phyloP scores from a whole-genome alignment of 495 filamentous ascomycete species.

The Talaromyces nanjingensis region DNA sequence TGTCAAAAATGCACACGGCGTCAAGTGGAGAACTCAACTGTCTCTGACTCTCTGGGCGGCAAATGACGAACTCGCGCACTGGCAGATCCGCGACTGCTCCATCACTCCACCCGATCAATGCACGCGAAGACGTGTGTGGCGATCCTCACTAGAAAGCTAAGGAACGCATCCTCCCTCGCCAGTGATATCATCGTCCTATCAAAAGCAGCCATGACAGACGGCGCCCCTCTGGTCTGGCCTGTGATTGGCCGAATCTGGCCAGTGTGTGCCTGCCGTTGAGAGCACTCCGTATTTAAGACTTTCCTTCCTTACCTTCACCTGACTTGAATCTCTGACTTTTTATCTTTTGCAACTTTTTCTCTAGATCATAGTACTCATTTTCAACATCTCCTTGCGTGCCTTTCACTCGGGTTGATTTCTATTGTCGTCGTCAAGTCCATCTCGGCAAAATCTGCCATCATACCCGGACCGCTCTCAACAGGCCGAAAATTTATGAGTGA shows the following conservation, averaged over 20 bases:
- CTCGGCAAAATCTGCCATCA: neutral
- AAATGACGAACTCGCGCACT: neutral
- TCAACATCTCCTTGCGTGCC: neutral
- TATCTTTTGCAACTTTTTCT: neutral
- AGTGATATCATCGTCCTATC: conserved; percentile 4
- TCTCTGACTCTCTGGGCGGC: neutral
- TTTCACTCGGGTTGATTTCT: neutral
- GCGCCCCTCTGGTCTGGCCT: neutral
- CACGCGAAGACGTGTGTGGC: neutral
- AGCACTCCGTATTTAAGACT: neutral
- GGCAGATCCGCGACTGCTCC: neutral
- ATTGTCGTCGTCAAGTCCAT: neutral
- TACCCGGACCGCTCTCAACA: neutral
- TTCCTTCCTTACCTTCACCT: neutral
- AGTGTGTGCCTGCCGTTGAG: conserved; percentile 2
- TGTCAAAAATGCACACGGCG: neutral
- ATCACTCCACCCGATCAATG: neutral
- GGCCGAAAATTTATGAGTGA: neutral
- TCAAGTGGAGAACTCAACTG: neutral
- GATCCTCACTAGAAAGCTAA: neutral
- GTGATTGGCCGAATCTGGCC: neutral
- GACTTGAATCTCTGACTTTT: neutral
- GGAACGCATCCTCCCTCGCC: neutral
- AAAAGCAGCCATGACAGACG: neutral
- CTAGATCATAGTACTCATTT: neutral